Conservation (phyloP, 108 stramenopile species). For the Stephanodiscus minutulus region DNA sequence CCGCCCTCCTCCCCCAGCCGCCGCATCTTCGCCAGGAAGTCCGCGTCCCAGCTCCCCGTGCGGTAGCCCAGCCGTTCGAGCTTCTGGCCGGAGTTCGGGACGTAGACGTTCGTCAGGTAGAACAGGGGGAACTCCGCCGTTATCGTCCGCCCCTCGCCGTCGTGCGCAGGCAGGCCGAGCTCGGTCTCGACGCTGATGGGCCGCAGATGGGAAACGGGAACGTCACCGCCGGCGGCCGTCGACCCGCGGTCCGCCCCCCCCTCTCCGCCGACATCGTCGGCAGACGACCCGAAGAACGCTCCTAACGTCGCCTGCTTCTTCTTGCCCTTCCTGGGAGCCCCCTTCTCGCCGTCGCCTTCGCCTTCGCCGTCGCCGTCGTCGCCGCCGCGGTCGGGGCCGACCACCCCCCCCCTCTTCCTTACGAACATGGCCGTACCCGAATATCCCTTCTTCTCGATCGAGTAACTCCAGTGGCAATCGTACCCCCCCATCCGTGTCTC, state of each 20-base stretch:
- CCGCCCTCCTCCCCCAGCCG: slow-evolving; percentile 58
- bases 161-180: slow-evolving; percentile 74
- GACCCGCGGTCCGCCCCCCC: slow-evolving; percentile 19
- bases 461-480: slow-evolving; percentile 84
- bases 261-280: background rate
- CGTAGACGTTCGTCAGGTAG: slow-evolving; percentile 90
- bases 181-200: slow-evolving; percentile 55
- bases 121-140: slow-evolving; percentile 88
- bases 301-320: slow-evolving; percentile 79
- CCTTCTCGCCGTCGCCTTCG: no score
- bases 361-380: no score
- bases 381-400: slow-evolving; percentile 14
- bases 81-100: slow-evolving; percentile 97
- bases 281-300: slow-evolving; percentile 62
- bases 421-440: slow-evolving; percentile 94
- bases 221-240: slow-evolving; percentile 5
- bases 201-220: slow-evolving; percentile 42
- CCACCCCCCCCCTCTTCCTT: slow-evolving; percentile 15
- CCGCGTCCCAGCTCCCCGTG: slow-evolving; percentile 92
- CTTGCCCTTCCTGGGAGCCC: slow-evolving; percentile 27
- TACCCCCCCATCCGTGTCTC: slow-evolving; percentile 78
- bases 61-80: slow-evolving; percentile 93
- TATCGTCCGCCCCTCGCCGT: slow-evolving; percentile 93
- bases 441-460: slow-evolving; percentile 95
- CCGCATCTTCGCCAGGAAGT: slow-evolving; percentile 77